These are phyloP conservation scores for Nidula microcarpa DNA, from an alignment of 768 basidiomycete species.

Conservation along the genomic window DNA sequence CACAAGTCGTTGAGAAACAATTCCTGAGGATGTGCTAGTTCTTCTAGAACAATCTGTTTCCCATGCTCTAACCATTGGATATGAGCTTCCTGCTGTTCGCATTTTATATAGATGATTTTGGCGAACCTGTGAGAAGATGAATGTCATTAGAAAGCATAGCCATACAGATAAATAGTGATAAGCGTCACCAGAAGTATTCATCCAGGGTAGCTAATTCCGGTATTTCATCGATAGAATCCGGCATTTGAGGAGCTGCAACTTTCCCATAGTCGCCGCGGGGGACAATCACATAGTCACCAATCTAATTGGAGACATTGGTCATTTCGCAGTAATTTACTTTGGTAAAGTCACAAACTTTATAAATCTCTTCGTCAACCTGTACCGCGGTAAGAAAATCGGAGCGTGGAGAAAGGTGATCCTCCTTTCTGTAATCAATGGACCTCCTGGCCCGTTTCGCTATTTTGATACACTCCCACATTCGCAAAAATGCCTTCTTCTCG, in stretches of 20 bases:
- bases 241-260: constrained; percentile 25
- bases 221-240: constrained; percentile 25
- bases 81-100: constrained; percentile 44
- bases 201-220: constrained; percentile 38
- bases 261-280: constrained; percentile 30
- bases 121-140: constrained; percentile 52
- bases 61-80: constrained; percentile 77
- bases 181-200: constrained; percentile 61
- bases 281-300: constrained; percentile 61
- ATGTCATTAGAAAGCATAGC: not conserved
- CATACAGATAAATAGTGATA: not conserved
- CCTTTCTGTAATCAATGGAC: constrained; percentile 20
- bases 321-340: not conserved
- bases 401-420: constrained; percentile 27
- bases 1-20: constrained; percentile 62
- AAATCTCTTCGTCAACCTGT: constrained; percentile 38
- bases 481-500: constrained; percentile 15
- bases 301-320: constrained; percentile 25
- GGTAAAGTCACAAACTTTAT: constrained; percentile 27
- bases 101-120: constrained; percentile 51
- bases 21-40: constrained; percentile 61
- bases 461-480: constrained; percentile 22
- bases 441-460: constrained; percentile 18
- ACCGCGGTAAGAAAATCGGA: constrained; percentile 35
- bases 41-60: constrained; percentile 54